Base-by-base conservation (phyloP, 2,329 filamentous ascomycete genomes). In the Fusarium zealandicum region DNA sequence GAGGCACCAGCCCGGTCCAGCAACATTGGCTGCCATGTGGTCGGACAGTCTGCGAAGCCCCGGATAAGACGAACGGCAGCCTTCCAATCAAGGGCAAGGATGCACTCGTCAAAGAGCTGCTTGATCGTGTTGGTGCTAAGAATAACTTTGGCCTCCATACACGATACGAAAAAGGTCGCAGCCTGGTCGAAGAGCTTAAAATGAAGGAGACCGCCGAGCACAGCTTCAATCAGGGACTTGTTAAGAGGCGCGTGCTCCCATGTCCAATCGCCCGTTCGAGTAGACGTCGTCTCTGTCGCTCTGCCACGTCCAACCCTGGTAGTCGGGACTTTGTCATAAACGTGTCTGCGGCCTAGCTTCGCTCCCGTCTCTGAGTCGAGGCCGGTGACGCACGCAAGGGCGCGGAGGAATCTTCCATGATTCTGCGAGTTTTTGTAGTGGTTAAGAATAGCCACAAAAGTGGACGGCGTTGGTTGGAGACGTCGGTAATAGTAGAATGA, bases 171-270 rank as follows among this genome's bases (percentile, higher is more conserved):
- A 11, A 81, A 70, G 3, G 66, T 64, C 13, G 75, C 75, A 3
- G 80, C 80, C 30, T 80, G 73, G 11, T 74, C 72, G 25, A 79
- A 70, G 32, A 77, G 71, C 51, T 72, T 75, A 35, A 83, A 79
- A 32, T 77, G 73, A 9, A 85, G 66, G 43, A 85, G 73, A 2
- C 80, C 79, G 32, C 72, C 64, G 18, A 85, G 71, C 3, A 83
- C 71, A 41, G 75, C 70, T 54, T 83, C 76, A 9, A 80, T 72
- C 5, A 83, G 61, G 3, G 68, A 59, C 7, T 69, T 69, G 31
- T 72, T 71, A 13, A 82, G 63, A 4, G 65, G 67, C 2, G 73
- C 71, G 38, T 78, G 75, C 61, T 79, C 68, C 49, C 76, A 75
- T 13, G 77, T 70, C 53, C 70, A 76, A 4, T 73, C 67, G 5